These are phyloP conservation scores for Albophoma yamanashiensis DNA, from an alignment of 2,329 filamentous ascomycete genomes.

Conservation along the genomic window DNA sequence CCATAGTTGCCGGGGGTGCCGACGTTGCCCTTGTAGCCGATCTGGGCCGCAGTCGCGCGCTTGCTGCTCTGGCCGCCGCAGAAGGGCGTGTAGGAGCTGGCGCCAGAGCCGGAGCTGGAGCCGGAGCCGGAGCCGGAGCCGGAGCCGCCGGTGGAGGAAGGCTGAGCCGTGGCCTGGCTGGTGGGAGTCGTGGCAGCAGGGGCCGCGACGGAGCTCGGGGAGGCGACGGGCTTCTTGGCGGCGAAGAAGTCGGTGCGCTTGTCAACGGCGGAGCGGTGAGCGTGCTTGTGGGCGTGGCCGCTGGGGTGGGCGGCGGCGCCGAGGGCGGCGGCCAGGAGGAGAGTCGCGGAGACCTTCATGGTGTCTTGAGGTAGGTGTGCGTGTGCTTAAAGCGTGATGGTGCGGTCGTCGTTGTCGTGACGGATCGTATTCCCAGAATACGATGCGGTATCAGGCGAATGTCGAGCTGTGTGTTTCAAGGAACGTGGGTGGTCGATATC, in stretches of 20 bases:
- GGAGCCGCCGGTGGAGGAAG: conserved; percentile 1
- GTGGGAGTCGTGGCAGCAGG: conserved; percentile 7
- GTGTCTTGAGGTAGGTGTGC: conserved; percentile 8
- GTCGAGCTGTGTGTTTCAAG: background rate
- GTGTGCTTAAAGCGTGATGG: background rate
- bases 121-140: conserved; percentile 7
- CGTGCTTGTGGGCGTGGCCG: conserved; percentile 23
- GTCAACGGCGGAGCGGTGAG: conserved; percentile 18
- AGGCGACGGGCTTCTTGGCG: conserved; percentile 19
- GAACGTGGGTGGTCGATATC: background rate
- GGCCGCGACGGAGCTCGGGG: conserved; percentile 1
- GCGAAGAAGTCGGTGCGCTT: conserved; percentile 22
- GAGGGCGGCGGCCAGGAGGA: conserved; percentile 28
- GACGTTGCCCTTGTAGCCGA: conserved; percentile 36
- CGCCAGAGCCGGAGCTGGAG: conserved; percentile 7
- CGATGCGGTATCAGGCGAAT: background rate
- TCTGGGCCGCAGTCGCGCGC: conserved; percentile 34
- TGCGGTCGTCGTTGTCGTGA: background rate
- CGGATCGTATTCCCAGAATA: conserved; percentile 5
- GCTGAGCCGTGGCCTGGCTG: conserved; percentile 2
- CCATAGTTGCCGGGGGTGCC: conserved; percentile 30
- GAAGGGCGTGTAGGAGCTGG: conserved; percentile 15
- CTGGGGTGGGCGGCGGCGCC: conserved; percentile 31
- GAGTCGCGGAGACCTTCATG: conserved; percentile 30
- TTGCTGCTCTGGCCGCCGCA: conserved; percentile 26